Percentiles rank a stretch among this genome's conserved stretches.
phyloP scores from a whole-genome alignment of 1,284 basidiomycete genomes.

The Puccinia polysora region DNA sequence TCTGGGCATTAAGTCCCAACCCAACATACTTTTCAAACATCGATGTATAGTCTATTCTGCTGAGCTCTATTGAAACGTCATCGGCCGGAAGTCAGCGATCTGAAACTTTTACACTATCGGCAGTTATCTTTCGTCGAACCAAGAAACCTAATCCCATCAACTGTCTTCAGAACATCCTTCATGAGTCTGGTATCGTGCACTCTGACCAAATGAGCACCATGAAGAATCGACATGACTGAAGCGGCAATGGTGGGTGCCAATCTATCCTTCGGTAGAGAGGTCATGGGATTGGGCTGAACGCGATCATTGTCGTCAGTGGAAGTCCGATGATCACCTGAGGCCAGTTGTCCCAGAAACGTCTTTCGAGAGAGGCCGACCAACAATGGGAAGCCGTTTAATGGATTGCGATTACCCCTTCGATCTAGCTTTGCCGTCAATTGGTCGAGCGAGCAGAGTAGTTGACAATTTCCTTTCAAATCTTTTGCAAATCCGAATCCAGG shows the following conservation, averaged over 20 bases:
- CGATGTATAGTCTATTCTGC: too few species aligned
- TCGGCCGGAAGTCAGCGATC: too few species aligned
- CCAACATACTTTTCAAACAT: too few species aligned
- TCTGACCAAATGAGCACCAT: slow-evolving; percentile 61
- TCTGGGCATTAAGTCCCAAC: too few species aligned
- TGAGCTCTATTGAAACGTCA: too few species aligned
- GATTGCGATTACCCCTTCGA: too few species aligned
- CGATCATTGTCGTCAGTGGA: neutral
- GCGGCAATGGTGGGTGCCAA: slow-evolving; percentile 22
- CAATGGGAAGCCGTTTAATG: slow-evolving; percentile 63
- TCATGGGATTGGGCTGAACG: neutral
- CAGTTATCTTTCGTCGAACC: too few species aligned
- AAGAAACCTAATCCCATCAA: slow-evolving; percentile 59
- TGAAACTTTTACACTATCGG: too few species aligned
- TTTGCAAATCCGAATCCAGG: slow-evolving; percentile 97
- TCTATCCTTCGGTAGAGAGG: slow-evolving; percentile 51
- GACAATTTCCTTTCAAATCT: slow-evolving; percentile 68
- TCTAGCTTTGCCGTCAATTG: too few species aligned
- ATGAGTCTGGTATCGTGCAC: slow-evolving; percentile 78
- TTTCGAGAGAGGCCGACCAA: slow-evolving; percentile 78
- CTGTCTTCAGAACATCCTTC: slow-evolving; percentile 61
- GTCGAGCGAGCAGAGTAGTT: slow-evolving; percentile 54
- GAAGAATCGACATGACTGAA: slow-evolving; percentile 3
- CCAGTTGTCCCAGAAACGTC: slow-evolving; percentile 65
- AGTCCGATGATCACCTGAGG: slow-evolving; percentile 50